These are phyloP conservation scores for Fusarium nematophilum DNA, from an alignment of 2,329 filamentous ascomycete genomes.

Conservation along the genomic window DNA sequence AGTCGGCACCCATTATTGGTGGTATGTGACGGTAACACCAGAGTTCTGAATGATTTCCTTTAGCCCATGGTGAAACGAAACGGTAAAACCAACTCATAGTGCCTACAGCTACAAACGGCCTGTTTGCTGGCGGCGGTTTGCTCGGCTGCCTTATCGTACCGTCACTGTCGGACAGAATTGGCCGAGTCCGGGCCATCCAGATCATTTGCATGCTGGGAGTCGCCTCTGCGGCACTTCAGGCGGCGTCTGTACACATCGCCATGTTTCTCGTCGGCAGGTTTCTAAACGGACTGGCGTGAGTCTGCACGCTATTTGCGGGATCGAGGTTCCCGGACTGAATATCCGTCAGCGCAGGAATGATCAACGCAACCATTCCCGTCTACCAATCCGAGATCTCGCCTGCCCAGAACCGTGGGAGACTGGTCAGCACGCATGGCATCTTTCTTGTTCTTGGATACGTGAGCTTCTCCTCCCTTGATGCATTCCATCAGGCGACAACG, in stretches of 20 bases:
- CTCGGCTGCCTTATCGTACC: neutral
- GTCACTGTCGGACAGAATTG: neutral
- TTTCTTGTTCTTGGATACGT: neutral
- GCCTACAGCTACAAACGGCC: neutral
- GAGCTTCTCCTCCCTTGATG: neutral
- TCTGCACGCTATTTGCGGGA: neutral
- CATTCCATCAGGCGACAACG: no score
- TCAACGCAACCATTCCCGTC: neutral
- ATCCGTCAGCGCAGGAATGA: no score
- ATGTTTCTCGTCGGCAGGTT: neutral
- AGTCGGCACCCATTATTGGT: no score
- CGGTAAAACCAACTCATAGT: no score
- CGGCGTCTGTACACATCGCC: neutral
- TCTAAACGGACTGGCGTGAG: no score
- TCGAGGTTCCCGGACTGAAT: no score
- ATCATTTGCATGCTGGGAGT: neutral
- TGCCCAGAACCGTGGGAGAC: neutral
- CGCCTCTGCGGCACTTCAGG: neutral
- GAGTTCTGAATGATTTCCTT: no score
- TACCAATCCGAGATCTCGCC: slow-evolving; percentile 1
- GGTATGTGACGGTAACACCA: no score
- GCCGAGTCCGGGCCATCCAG: neutral
- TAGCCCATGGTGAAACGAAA: no score
- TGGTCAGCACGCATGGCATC: neutral
- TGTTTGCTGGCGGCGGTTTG: neutral